These are phyloP conservation scores for Hymenoscyphus albidus DNA, from an alignment of 2,329 filamentous ascomycete species.

Conservation along the genomic window DNA sequence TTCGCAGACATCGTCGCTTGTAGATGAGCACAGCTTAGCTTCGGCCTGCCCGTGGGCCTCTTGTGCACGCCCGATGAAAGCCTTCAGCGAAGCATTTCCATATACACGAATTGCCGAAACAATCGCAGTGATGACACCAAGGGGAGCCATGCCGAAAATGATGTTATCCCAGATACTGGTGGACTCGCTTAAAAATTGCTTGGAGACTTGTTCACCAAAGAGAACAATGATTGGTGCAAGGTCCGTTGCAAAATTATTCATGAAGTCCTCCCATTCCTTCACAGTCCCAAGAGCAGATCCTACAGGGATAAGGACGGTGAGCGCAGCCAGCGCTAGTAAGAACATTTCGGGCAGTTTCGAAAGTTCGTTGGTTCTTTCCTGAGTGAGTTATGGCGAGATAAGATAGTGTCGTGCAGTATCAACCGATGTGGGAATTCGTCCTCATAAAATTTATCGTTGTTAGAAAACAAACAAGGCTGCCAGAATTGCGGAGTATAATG, in stretches of 20 bases:
- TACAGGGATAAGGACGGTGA: not conserved
- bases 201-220: slow-evolving; percentile 8
- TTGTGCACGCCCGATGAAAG: slow-evolving; percentile 32
- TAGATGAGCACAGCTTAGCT: slow-evolving; percentile 44
- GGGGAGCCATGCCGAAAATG: slow-evolving; percentile 10
- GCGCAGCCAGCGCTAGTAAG: not conserved
- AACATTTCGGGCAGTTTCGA: not conserved
- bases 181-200: slow-evolving; percentile 10
- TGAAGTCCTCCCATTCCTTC: not conserved
- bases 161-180: slow-evolving; percentile 1
- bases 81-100: not conserved
- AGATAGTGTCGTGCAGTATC: no score
- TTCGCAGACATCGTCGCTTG: slow-evolving; percentile 43
- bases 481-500: no score
- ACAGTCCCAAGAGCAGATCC: not conserved
- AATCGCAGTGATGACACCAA: slow-evolving; percentile 12
- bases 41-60: slow-evolving; percentile 42
- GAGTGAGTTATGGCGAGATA: no score
- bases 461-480: no score
- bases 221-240: slow-evolving; percentile 1
- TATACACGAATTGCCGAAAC: slow-evolving; percentile 10
- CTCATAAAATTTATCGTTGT: no score
- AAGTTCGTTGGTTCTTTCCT: no score
- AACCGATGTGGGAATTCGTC: no score
- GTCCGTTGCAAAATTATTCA: slow-evolving; percentile 1